Evolutionary conservation across 345 rosid species (phyloP), one percentile per base, ranked within the genome.

Genomic region (Eucalyptus coolabah): DNA sequence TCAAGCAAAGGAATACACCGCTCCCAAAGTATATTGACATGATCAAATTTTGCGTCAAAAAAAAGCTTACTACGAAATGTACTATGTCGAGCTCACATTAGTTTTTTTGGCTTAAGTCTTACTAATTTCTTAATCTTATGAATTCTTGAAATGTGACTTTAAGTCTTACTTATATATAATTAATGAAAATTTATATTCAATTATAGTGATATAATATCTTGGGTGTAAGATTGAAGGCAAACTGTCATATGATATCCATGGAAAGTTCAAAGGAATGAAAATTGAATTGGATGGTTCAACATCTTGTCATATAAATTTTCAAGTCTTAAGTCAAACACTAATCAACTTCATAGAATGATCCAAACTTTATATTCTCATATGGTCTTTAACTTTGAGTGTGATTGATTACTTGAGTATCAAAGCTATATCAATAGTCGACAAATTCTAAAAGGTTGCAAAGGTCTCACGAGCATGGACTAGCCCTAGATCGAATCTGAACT

Each of bases 1-100:
- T 37, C 45, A 23, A 23, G 1, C 8, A 77, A 6, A 40, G 1
- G 1, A 65, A 21, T 3, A 40, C 2, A 37, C 1, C 1, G 11
- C 17, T n/a, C 16, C 6, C 5, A 23, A 11, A 77, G 8, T 40
- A 11, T 6, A 40, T 77, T 2, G 5, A 40, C 5, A 77, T 0
- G 3, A 40, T 23, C 47, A 11, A 21, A 40, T 11, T 77, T 1
- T 37, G 5, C 0, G 13, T 77, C 3, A 44, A 77, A 7, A 44
- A 77, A 7, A 6, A 21, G 28, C 47, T 77, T 77, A 6, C 7
- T 11, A 6, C 0, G 28, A 21, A 12, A 21, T 2, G 47, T 37
- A 21, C 2, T 1, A 0, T 69, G 24, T 19, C 1, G 4, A 34
- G 24, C 4, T 69, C 13, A 21, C 8, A 11, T 37, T 34, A 11